Base-by-base conservation (phyloP, 2,329 filamentous ascomycete species). In the Arthrobotrys entomopaga region DNA sequence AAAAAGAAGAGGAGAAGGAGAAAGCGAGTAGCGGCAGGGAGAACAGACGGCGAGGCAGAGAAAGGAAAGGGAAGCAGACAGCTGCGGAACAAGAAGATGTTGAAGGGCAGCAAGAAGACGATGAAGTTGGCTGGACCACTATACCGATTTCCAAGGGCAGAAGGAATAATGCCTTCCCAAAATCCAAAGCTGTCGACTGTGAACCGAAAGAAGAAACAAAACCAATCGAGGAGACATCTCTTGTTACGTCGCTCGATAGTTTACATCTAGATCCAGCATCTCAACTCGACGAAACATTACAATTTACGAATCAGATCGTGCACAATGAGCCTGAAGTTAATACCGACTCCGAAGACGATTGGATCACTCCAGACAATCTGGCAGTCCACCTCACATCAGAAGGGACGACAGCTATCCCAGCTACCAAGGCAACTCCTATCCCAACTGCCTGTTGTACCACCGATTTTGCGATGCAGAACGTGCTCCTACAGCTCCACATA, bases 381-480 rank as follows among this genome's bases (percentile, higher is more conserved):
- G 91, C 92, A 80, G 91, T 92, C 80, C 90, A 92, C 80, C 90
- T 80, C 26, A 48, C 46, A 11, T 70, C 71, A 6, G 58, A 83
- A 82, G 4, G 64, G 13, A 75, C 71, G 0, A 64, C 46, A 0
- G 57, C 64, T 3, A 81, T 84, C 0, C 81, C 84, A 19, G 82
- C 85, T 46, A 82, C 85, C 56, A 81, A 84, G 71, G 81, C 85
- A 1, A 84, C 87, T 63, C 85, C 87, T 40, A 90, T 97, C 78
- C 90, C 96, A 82, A 92, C 91, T 15, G 94, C 93, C n/a, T 89
- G 94, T 50, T 90, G 98, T 80, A 98, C 95, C 0, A 93, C 91
- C 65, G 95, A 99, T 84, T 98, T 91, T 82, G 94, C 95, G 65
- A 96, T 99, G 92, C 94, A 98, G 83, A 98, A 98, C 81, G 93